Conservation (phyloP, 2,329 filamentous ascomycete species). For the Claviceps monticola region DNA sequence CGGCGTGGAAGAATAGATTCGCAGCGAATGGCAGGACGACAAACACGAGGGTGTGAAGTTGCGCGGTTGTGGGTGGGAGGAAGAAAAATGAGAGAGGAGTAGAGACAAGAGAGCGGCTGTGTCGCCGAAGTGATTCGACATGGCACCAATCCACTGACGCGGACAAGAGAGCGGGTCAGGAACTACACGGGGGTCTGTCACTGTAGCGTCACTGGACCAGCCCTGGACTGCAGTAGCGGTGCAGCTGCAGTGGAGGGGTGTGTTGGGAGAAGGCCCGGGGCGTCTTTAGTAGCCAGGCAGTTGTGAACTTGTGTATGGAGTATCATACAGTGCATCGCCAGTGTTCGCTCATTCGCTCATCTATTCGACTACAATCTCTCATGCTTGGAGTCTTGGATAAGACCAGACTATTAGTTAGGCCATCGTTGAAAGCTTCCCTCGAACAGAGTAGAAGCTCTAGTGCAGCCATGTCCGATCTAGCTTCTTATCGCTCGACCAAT, state of each 20-base stretch:
- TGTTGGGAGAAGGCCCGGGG: not conserved
- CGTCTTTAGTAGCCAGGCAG: not conserved
- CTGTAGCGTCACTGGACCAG: constrained; percentile 2
- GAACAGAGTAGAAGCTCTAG: not conserved
- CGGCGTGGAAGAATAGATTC: constrained; percentile 12
- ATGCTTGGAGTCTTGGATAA: not conserved
- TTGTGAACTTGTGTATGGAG: not conserved
- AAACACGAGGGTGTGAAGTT: constrained; percentile 9
- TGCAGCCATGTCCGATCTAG: not conserved
- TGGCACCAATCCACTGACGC: not conserved
- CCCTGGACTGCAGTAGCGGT: not conserved
- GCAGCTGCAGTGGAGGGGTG: not conserved
- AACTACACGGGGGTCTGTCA: not conserved
- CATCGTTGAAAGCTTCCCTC: not conserved
- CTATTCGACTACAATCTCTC: too few species aligned
- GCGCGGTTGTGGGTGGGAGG: constrained; percentile 7
- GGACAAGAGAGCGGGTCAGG: not conserved
- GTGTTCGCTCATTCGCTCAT: too few species aligned
- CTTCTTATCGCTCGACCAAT: not conserved
- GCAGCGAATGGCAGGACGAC: constrained; percentile 9
- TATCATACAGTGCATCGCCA: too few species aligned
- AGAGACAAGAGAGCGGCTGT: constrained; percentile 1
- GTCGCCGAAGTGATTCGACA: constrained; percentile 2
- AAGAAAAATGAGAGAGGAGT: constrained; percentile 6
- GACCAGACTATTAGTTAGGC: not conserved